Percentiles rank a stretch among this genome's conserved stretches.
Conservation (phyloP, 345 rosid genomes). For the Citropsis articulata region DNA sequence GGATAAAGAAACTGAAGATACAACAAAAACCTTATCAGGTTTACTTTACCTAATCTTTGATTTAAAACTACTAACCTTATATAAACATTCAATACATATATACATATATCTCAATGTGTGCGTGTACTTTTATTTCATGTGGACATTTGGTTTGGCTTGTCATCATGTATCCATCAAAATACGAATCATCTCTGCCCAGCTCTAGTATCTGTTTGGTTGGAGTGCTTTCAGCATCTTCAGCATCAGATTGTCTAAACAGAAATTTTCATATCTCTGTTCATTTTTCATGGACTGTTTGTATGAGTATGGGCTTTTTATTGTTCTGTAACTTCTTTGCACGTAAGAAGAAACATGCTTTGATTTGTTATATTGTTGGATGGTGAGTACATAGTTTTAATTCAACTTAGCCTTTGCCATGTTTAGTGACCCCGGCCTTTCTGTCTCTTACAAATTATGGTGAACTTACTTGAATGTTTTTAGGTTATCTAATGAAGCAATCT, state of each 20-base stretch:
- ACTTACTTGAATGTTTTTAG: neutral
- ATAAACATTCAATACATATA: neutral
- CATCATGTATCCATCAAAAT: neutral
- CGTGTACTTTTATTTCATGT: too few relatives aligned
- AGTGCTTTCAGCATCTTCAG: too few relatives aligned
- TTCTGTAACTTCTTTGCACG: neutral
- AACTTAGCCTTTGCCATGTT: neutral
- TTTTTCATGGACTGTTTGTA: neutral
- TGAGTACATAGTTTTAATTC: neutral
- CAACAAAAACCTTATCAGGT: slow-evolving; percentile 43
- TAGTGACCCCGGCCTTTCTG: neutral
- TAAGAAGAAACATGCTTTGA: neutral
- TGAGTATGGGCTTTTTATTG: neutral
- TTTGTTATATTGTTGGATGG: neutral
- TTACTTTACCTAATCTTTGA: slow-evolving; percentile 4
- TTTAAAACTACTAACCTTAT: neutral
- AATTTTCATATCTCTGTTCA: neutral
- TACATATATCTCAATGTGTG: too few relatives aligned
- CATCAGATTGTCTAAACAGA: neutral
- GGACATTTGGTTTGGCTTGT: neutral
- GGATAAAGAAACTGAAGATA: slow-evolving; percentile 43
- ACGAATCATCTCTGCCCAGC: neutral
- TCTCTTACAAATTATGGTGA: neutral
- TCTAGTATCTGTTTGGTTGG: too few relatives aligned
- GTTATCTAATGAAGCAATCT: neutral